phyloP scores from a whole-genome alignment of 1,139 yeast species.

The Pichia cactophila region DNA sequence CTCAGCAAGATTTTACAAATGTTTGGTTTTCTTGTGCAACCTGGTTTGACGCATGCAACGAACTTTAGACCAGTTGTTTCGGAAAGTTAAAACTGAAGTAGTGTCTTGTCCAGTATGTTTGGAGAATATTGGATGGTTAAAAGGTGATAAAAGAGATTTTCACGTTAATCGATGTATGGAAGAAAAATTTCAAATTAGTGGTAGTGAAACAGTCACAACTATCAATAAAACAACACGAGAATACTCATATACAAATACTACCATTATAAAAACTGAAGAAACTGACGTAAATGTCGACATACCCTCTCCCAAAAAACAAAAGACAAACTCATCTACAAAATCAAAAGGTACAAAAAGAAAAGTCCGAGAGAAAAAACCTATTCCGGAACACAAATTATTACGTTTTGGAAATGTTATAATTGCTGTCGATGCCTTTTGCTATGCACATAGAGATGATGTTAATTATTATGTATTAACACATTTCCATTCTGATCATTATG shows the following conservation, averaged over 20 bases:
- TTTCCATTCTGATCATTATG: conserved; percentile 91
- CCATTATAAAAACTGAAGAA: neutral
- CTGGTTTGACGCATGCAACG: conserved; percentile 17
- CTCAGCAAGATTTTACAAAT: conserved; percentile 42
- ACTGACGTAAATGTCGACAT: neutral
- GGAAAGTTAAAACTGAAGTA: conserved; percentile 2
- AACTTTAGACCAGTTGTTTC: neutral
- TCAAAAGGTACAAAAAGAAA: conserved; percentile 10
- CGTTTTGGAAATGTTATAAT: conserved; percentile 35
- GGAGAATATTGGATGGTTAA: conserved; percentile 30
- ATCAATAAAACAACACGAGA: neutral
- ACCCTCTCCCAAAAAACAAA: neutral
- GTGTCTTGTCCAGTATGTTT: conserved; percentile 46
- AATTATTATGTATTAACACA: conserved; percentile 61
- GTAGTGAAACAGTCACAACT: neutral
- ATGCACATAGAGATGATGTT: conserved; percentile 39
- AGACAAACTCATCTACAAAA: neutral
- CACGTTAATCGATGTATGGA: conserved; percentile 53
- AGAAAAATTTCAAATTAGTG: neutral
- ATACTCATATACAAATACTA: neutral
- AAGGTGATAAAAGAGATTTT: conserved; percentile 38
- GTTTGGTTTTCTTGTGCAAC: conserved; percentile 41
- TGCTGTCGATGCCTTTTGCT: conserved; percentile 67
- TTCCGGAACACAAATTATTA: conserved; percentile 48
- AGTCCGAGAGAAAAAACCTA: conserved; percentile 27